Conservation (phyloP, 73 alveolate species). For the Paraurostyla sp. region DNA sequence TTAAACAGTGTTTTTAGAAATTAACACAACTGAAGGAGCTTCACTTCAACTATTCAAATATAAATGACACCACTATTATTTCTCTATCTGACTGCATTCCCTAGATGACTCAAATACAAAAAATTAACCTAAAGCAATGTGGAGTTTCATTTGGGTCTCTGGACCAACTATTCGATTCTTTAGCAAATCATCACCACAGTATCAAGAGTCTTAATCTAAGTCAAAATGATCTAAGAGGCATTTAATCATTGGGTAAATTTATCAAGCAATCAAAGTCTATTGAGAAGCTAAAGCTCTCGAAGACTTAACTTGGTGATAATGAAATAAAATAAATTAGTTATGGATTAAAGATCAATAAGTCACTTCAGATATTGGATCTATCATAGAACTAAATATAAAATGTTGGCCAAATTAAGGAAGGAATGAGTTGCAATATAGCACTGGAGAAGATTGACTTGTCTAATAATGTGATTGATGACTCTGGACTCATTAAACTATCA, state of each 20-base stretch:
- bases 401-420: slow-evolving; percentile 51
- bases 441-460: slow-evolving; percentile 46
- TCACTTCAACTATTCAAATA: slow-evolving; percentile 19
- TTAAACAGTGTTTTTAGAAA: not conserved
- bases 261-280: not conserved
- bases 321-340: slow-evolving; percentile 24
- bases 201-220: not conserved
- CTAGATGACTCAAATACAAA: not conserved
- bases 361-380: slow-evolving; percentile 36
- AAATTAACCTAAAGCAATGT: slow-evolving; percentile 46
- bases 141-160: slow-evolving; percentile 39
- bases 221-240: slow-evolving; percentile 10
- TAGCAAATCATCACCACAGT: not conserved
- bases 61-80: not conserved
- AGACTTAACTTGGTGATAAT: slow-evolving; percentile 18
- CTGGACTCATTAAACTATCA: not conserved
- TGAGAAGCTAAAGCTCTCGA: slow-evolving; percentile 28
- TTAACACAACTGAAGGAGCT: not conserved
- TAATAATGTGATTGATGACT: slow-evolving; percentile 40
- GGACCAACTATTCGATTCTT: not conserved
- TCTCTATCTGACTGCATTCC: slow-evolving; percentile 30
- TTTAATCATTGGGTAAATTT: slow-evolving; percentile 29
- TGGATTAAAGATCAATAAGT: slow-evolving; percentile 37
- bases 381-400: slow-evolving; percentile 19
- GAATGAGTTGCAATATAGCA: slow-evolving; percentile 44